Conservation (phyloP, 1,284 basidiomycete species). For the Flammula alnicola region DNA sequence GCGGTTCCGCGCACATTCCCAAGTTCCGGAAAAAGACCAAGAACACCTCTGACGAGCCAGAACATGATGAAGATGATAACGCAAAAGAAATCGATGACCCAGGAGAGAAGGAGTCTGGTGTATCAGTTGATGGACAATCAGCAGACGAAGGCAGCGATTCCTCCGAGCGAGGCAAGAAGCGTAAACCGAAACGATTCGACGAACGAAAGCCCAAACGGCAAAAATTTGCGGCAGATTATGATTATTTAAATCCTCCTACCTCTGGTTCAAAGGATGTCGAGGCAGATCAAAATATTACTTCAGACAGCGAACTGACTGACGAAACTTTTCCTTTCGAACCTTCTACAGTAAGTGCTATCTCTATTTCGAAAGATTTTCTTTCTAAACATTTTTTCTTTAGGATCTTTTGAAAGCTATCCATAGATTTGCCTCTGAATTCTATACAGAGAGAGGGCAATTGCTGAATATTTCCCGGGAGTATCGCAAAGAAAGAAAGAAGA, state of each 20-base stretch:
- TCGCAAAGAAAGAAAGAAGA: slow-evolving; percentile 46
- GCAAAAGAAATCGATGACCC: slow-evolving; percentile 19
- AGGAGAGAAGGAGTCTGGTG: too few relatives aligned
- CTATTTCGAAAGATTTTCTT: not conserved
- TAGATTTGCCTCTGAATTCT: slow-evolving; percentile 65
- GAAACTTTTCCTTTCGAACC: slow-evolving; percentile 35
- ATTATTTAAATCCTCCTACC: slow-evolving; percentile 15
- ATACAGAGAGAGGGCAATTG: slow-evolving; percentile 61
- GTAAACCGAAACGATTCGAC: slow-evolving; percentile 15
- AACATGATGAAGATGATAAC: slow-evolving; percentile 24
- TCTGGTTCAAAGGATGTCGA: not conserved
- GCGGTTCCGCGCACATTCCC: slow-evolving; percentile 34
- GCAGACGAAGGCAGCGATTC: slow-evolving; percentile 3
- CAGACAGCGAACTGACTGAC: not conserved
- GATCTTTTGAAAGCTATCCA: slow-evolving; percentile 76
- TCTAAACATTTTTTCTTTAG: slow-evolving; percentile 37
- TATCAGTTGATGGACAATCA: too few relatives aligned
- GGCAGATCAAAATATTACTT: not conserved
- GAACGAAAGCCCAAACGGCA: slow-evolving; percentile 20
- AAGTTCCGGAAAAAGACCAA: slow-evolving; percentile 27
- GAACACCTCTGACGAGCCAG: slow-evolving; percentile 29
- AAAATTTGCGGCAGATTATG: slow-evolving; percentile 23
- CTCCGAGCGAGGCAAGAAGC: slow-evolving; percentile 11
- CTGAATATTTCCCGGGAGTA: slow-evolving; percentile 52
- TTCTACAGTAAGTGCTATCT: slow-evolving; percentile 47